Evolutionary conservation across 129 eudicot genomes (phyloP).

Genomic region (Flaveria linearis): DNA sequence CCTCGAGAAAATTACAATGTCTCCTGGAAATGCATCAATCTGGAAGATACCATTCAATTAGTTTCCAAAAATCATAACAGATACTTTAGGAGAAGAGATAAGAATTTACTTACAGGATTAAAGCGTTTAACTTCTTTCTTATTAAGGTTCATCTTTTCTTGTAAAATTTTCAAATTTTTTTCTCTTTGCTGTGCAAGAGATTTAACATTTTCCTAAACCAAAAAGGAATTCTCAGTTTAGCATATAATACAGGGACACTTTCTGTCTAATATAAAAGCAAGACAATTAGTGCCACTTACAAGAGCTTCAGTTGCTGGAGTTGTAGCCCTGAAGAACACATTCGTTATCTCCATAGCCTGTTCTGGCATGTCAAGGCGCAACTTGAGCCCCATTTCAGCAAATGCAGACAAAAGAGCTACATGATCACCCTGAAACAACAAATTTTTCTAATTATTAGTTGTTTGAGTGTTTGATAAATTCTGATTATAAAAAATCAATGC

Average conservation of each 20-base stretch:
- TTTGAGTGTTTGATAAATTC: not conserved
- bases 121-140: slow-evolving; percentile 83
- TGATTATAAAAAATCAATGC: not conserved
- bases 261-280: not conserved
- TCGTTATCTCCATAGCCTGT: slow-evolving; percentile 91
- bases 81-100: not conserved
- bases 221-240: slow-evolving; percentile 22
- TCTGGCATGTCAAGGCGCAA: slow-evolving; percentile 93
- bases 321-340: slow-evolving; percentile 80
- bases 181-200: slow-evolving; percentile 66
- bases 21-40: slow-evolving; percentile 99
- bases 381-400: slow-evolving; percentile 96
- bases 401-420: slow-evolving; percentile 96
- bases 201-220: slow-evolving; percentile 69
- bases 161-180: slow-evolving; percentile 59
- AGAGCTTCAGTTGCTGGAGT: slow-evolving; percentile 82
- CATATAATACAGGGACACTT: not conserved
- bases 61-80: slow-evolving; percentile 18
- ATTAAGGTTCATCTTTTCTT: slow-evolving; percentile 85
- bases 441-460: not conserved
- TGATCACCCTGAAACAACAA: slow-evolving; percentile 80
- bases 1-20: slow-evolving; percentile 84
- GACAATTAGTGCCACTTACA: slow-evolving; percentile 44
- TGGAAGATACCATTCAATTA: slow-evolving; percentile 37
- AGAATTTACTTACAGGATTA: slow-evolving; percentile 72